Evolutionary conservation across 2,329 filamentous ascomycete genomes (phyloP).

Genomic region (Hysterium pulicare): DNA sequence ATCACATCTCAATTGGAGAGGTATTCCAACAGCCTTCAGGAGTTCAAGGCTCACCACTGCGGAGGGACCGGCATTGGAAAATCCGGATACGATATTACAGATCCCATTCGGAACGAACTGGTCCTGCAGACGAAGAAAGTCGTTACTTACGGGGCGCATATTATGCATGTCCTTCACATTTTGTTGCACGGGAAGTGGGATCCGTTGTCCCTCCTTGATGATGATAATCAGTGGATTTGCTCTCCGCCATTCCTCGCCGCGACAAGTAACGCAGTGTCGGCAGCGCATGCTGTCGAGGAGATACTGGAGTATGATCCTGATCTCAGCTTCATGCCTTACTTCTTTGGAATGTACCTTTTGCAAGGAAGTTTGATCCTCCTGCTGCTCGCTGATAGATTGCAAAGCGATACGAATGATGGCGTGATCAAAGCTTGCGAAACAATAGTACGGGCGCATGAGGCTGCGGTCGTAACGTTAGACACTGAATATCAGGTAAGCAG

Average conservation of each 20-base stretch:
- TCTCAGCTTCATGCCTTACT: conserved; percentile 93
- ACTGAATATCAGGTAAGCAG: conserved; percentile 84
- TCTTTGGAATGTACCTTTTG: conserved; percentile 88
- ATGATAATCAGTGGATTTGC: conserved; percentile 91
- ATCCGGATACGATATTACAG: conserved; percentile 25
- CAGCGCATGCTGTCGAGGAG: conserved; percentile 79
- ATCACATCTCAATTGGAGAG: conserved; percentile 76
- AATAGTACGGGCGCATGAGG: conserved; percentile 87
- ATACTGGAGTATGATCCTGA: conserved; percentile 89
- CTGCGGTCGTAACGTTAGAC: conserved; percentile 91
- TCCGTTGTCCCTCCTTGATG: conserved; percentile 82
- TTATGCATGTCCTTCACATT: conserved; percentile 92
- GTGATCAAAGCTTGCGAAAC: conserved; percentile 89
- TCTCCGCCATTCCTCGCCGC: conserved; percentile 82
- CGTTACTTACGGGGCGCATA: conserved; percentile 83
- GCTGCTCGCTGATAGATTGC: conserved; percentile 84
- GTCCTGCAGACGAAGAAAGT: conserved; percentile 84
- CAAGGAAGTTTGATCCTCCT: conserved; percentile 86
- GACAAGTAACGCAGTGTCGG: conserved; percentile 82
- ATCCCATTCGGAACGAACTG: conserved; percentile 59
- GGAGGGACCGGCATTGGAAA: conserved; percentile 31
- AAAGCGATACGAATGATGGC: conserved; percentile 75
- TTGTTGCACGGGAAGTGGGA: conserved; percentile 91
- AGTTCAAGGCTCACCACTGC: conserved; percentile 54
- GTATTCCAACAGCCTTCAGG: conserved; percentile 76